phyloP scores from a whole-genome alignment of 495 filamentous ascomycete genomes.

The Neurospora cerealis region DNA sequence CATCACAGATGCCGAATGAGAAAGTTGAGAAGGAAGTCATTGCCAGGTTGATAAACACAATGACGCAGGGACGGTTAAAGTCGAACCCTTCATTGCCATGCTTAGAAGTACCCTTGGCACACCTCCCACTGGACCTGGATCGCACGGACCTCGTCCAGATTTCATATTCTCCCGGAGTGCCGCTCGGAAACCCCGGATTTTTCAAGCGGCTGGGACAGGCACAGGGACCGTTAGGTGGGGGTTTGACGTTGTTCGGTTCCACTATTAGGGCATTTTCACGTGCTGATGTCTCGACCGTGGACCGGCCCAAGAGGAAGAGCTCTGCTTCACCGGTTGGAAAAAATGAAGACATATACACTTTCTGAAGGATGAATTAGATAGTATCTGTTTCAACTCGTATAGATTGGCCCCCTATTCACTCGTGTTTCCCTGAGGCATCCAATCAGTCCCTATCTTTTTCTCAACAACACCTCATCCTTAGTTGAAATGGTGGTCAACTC shows the following conservation, averaged over 20 bases:
- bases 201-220: not conserved
- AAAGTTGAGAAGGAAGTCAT: not conserved
- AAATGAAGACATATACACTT: not conserved
- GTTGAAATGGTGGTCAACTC: not conserved
- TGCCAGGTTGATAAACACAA: not conserved
- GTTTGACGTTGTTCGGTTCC: not conserved
- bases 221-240: not conserved
- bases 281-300: not conserved
- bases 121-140: not conserved
- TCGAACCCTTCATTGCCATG: not conserved
- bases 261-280: not conserved
- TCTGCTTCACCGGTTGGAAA: not conserved
- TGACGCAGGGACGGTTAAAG: not conserved
- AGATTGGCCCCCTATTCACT: not conserved
- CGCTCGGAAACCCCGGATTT: not conserved
- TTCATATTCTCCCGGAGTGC: not conserved
- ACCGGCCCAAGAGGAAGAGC: not conserved
- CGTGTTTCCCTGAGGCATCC: not conserved
- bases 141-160: not conserved
- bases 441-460: not conserved
- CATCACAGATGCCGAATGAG: not conserved
- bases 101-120: not conserved
- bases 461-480: not conserved
- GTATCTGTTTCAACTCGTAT: not conserved
- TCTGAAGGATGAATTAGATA: not conserved